These are phyloP conservation scores for Alternaria atra DNA, from an alignment of 2,329 filamentous ascomycete genomes.

Conservation along the genomic window DNA sequence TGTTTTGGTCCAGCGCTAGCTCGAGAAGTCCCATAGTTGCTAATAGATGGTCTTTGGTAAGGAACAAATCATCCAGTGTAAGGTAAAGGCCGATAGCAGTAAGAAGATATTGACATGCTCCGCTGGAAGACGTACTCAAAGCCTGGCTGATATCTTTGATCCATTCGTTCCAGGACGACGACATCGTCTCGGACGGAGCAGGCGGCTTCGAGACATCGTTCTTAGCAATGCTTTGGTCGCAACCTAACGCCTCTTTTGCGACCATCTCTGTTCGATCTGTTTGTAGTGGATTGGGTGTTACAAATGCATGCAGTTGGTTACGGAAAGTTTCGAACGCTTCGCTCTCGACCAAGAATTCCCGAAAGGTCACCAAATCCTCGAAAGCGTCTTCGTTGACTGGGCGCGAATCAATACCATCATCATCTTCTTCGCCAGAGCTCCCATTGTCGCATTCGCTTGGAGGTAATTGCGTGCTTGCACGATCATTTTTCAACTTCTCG, in stretches of 20 bases:
- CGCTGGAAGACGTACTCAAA: neutral
- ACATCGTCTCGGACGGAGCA: too few relatives aligned
- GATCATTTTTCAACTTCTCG: neutral
- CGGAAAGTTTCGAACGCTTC: constrained; percentile 18
- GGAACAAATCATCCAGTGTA: neutral
- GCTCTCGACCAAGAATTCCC: constrained; percentile 24
- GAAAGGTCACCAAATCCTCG: constrained; percentile 18
- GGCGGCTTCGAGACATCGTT: neutral
- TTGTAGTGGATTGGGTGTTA: neutral
- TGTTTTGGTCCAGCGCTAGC: constrained; percentile 5
- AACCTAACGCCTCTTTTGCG: neutral
- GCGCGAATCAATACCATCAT: constrained; percentile 2
- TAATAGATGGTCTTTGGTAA: constrained; percentile 2
- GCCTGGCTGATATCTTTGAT: neutral
- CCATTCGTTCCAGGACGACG: neutral
- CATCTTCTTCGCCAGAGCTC: constrained; percentile 15
- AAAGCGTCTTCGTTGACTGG: constrained; percentile 19
- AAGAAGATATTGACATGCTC: neutral
- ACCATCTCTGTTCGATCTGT: too few relatives aligned
- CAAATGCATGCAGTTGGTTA: constrained; percentile 19
- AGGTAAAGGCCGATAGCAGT: neutral
- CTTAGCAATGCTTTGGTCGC: neutral
- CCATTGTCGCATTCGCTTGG: neutral
- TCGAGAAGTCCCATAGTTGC: constrained; percentile 13
- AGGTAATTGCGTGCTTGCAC: too few relatives aligned